phyloP scores from a whole-genome alignment of 176 grass and related monocot species.

The Bonia amplexicaulis region DNA sequence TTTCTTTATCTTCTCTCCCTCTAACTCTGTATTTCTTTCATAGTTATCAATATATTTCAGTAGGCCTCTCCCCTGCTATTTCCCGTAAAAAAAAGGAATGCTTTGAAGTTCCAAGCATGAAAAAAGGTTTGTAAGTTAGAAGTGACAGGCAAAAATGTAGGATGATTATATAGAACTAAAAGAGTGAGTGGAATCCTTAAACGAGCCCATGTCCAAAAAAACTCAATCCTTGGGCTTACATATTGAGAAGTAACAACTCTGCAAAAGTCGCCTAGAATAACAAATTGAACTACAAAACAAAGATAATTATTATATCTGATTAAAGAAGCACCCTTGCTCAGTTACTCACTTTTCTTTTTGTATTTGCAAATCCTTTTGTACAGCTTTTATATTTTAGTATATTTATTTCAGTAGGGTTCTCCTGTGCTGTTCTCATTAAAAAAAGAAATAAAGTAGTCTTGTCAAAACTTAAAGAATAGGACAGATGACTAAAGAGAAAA shows the following conservation, averaged over 20 bases:
- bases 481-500: conserved; percentile 11
- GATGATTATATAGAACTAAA: background rate
- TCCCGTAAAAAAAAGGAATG: background rate
- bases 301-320: conserved; percentile 1
- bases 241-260: conserved; percentile 1
- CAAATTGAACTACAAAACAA: background rate
- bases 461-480: background rate
- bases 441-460: background rate
- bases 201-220: background rate
- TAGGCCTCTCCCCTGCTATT: background rate
- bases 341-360: background rate
- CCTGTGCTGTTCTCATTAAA: background rate
- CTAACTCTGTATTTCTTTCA: background rate
- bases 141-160: background rate
- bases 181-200: background rate
- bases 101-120: background rate
- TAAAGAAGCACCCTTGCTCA: background rate
- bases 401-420: background rate
- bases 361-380: background rate
- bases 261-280: background rate
- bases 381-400: background rate
- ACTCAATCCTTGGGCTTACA: background rate
- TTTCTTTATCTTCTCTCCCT: background rate
- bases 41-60: background rate
- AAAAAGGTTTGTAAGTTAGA: background rate